These are phyloP conservation scores for Solanum clarkiae DNA, from an alignment of 257 asterid genomes.

Conservation along the genomic window DNA sequence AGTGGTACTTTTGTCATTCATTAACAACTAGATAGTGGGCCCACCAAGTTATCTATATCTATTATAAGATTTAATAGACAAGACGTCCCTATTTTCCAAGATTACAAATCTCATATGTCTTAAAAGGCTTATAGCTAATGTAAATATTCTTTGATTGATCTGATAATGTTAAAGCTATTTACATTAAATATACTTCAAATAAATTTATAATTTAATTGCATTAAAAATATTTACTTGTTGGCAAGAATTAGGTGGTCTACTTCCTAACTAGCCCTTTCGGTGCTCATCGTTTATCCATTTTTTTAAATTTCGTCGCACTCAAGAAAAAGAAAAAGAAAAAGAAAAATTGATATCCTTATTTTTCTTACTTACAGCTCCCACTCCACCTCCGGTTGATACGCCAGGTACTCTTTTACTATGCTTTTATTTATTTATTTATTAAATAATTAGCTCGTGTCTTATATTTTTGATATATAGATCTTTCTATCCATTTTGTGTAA, in stretches of 20 bases:
- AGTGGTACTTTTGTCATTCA: too few relatives aligned
- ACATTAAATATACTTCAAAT: background rate
- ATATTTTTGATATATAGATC: background rate
- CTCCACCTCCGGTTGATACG: constrained; percentile 8
- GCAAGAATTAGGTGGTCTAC: background rate
- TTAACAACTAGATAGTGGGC: too few relatives aligned
- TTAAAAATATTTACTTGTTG: background rate
- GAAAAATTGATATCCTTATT: background rate
- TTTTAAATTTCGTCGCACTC: background rate
- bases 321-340: background rate
- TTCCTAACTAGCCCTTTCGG: background rate
- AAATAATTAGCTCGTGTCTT: too few relatives aligned
- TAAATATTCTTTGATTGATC: background rate
- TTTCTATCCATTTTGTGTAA: background rate
- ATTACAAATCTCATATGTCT: background rate
- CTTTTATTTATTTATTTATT: background rate
- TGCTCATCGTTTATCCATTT: background rate
- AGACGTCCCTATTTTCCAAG: background rate
- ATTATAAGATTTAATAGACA: too few relatives aligned
- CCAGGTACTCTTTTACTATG: constrained; percentile 5
- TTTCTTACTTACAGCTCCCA: constrained; percentile 11
- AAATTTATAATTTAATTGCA: background rate
- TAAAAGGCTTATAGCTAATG: rapidly evolving
- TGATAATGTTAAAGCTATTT: background rate
- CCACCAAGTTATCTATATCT: too few relatives aligned